Evolutionary conservation across 208 protist species (phyloP), one percentile per base, ranked within the genome.

Genomic region (Blechomonas ayalai): DNA sequence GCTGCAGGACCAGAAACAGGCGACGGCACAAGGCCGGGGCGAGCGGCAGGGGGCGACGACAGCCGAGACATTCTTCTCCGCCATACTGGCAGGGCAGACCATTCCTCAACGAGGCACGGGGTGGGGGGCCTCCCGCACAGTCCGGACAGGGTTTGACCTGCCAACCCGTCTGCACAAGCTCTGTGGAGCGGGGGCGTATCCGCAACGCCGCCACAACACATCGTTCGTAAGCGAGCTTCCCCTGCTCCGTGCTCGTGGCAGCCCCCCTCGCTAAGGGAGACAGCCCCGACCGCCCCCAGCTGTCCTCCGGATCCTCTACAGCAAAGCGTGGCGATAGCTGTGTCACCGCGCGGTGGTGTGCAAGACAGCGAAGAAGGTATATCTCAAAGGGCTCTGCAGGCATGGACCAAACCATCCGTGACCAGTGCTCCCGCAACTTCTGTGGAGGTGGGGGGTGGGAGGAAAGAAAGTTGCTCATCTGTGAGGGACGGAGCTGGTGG

Each of bases 331-430:
- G 35, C 15, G 36, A 24, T 4, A 69, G 47, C 10, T 29, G 22
- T 2, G 56, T 59, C 43, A 64, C 32, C 25, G 37, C 50, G 47
- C 10, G 29, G 24, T 67, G 57, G 31, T 24, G 59, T 6, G 73
- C 69, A 9, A 92, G 67, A 22, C 76, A 83, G 26, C 83, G 79
- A 20, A 85, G 50, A 22, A 73, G 58, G 61, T 86, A 78, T 32
- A 87, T 63, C 9, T 45, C 32, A 20, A 60, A 45, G 10, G 83
- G 83, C 50, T 92, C 83, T 6, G 58, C 70, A 13, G 61, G 61
- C 43, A 71, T 50, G 8, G 53, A 34, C 78, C 75, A 87, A 13
- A 86, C 67, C 43, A 52, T 33, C 32, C 47, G 38, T 22, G 61
- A 54, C 83, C 83, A 92, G 26, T 53, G 46, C 26, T 55, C 38